These are phyloP conservation scores for Verbascum thapsus DNA, from an alignment of 257 asterid genomes.

Conservation along the genomic window DNA sequence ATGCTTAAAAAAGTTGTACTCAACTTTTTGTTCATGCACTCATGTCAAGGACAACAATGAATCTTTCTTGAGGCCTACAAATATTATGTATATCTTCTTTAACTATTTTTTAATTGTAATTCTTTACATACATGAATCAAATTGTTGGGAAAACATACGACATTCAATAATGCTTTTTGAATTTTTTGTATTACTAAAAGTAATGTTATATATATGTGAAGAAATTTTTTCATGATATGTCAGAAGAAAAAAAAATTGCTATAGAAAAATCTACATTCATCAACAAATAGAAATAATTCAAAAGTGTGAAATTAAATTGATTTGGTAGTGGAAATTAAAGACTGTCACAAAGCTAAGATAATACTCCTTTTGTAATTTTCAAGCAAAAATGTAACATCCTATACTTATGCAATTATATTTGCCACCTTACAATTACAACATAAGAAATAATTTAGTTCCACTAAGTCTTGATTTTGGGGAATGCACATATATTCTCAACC, in stretches of 20 bases:
- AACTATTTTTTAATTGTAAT: background rate
- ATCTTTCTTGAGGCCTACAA: constrained; percentile 60
- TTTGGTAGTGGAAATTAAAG: too few species aligned
- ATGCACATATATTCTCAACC: too few species aligned
- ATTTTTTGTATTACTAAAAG: constrained; percentile 27
- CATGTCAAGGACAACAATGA: constrained; percentile 43
- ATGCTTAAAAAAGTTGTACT: constrained; percentile 42
- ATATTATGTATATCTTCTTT: constrained; percentile 30
- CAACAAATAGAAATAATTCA: too few species aligned
- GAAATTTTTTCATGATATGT: constrained; percentile 17
- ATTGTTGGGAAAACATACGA: constrained; percentile 27
- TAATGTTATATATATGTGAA: constrained; percentile 24
- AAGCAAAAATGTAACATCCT: too few species aligned
- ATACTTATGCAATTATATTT: too few species aligned
- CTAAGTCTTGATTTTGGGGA: too few species aligned
- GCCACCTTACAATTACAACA: too few species aligned
- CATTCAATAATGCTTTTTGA: constrained; percentile 30
- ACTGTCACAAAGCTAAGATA: too few species aligned
- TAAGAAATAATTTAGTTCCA: too few species aligned
- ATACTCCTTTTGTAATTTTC: too few species aligned
- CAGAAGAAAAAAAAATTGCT: background rate
- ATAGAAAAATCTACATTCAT: too few species aligned
- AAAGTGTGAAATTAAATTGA: too few species aligned
- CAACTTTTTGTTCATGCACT: constrained; percentile 37
- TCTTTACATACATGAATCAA: constrained; percentile 17